A percentile compares a stretch with the other conserved stretches of the same genome.
Conservation (phyloP, 345 rosid genomes). For the Linum trigynum region DNA sequence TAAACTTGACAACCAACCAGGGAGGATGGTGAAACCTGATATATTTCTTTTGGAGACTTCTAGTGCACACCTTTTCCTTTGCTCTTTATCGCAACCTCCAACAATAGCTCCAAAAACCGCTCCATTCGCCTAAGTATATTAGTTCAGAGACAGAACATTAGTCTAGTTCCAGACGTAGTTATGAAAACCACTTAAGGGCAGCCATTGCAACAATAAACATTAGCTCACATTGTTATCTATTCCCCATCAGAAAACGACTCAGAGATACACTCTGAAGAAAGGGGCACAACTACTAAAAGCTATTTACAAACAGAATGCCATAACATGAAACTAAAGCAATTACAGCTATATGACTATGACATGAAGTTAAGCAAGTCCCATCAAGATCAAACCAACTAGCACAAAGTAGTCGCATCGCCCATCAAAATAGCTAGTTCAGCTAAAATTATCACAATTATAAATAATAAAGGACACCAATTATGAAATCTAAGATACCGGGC, state of each 20-base stretch:
- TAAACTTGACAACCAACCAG: background rate
- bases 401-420: background rate
- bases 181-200: background rate
- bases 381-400: background rate
- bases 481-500: slow-evolving; percentile 30
- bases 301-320: too few species aligned
- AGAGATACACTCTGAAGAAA: too few species aligned
- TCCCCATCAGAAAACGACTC: too few species aligned
- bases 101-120: slow-evolving; percentile 63
- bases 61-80: slow-evolving; percentile 45
- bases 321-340: too few species aligned
- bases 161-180: background rate
- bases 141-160: slow-evolving; percentile 5
- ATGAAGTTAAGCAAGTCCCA: too few species aligned
- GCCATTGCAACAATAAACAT: too few species aligned
- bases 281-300: background rate
- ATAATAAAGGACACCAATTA: background rate
- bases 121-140: slow-evolving; percentile 34
- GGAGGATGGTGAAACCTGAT: slow-evolving; percentile 33
- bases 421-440: background rate
- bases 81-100: slow-evolving; percentile 56
- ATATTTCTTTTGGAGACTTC: slow-evolving; percentile 44
- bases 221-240: too few species aligned
- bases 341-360: too few species aligned
- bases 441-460: background rate